Evolutionary conservation across 2,329 filamentous ascomycete genomes (phyloP).

Genomic region (Nemania sp.): DNA sequence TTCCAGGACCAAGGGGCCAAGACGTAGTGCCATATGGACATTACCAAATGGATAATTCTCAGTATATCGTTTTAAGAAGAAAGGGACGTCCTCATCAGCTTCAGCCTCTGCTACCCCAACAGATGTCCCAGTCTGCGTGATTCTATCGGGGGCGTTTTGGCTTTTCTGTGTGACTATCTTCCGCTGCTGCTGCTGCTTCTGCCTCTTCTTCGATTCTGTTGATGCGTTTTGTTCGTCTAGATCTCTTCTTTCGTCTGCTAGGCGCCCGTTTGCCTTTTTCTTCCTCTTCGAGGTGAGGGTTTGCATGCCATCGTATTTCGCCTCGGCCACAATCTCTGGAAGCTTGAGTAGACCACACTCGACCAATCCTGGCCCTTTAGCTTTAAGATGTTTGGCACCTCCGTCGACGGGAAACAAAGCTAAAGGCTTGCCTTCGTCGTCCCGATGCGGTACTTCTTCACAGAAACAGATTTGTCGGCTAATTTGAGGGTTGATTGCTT

Average conservation of each 20-base stretch:
- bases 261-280: neutral
- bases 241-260: slow-evolving; percentile 13
- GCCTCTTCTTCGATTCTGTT: slow-evolving; percentile 1
- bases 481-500: slow-evolving; percentile 17
- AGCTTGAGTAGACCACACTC: slow-evolving; percentile 24
- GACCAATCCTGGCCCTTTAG: slow-evolving; percentile 1
- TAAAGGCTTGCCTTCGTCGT: slow-evolving; percentile 8
- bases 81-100: slow-evolving; percentile 23
- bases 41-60: slow-evolving; percentile 27
- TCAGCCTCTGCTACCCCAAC: slow-evolving; percentile 16
- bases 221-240: neutral
- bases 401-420: slow-evolving; percentile 18
- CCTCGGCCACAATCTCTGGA: slow-evolving; percentile 21
- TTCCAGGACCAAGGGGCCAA: slow-evolving; percentile 22
- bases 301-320: slow-evolving; percentile 27
- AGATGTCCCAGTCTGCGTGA: slow-evolving; percentile 10
- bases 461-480: slow-evolving; percentile 20
- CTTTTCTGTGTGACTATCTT: slow-evolving; percentile 19
- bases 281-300: slow-evolving; percentile 14
- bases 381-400: slow-evolving; percentile 14
- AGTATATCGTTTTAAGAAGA: slow-evolving; percentile 24
- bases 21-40: slow-evolving; percentile 24
- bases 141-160: slow-evolving; percentile 5
- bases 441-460: slow-evolving; percentile 21
- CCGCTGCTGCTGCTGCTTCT: slow-evolving; percentile 11